Percentiles rank a stretch among this genome's conserved stretches.
Evolutionary conservation across 805 yeast genomes (phyloP).

Genomic region (Metschnikowia cubensis): DNA sequence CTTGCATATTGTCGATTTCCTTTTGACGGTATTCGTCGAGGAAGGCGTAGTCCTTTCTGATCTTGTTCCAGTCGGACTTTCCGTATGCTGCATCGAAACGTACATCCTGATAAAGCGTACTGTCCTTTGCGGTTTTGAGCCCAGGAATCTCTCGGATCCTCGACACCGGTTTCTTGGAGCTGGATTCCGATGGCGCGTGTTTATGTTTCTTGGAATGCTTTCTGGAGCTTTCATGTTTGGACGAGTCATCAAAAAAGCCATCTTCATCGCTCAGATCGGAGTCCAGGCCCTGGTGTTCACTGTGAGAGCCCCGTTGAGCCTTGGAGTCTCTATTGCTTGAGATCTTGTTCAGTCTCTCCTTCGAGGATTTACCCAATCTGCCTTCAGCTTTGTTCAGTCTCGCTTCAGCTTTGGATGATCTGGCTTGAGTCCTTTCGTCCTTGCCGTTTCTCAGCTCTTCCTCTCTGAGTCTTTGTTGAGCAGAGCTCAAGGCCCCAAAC

Average conservation of each 20-base stretch:
- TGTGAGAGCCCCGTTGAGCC: conserved; percentile 10
- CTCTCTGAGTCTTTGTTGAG: conserved; percentile 46
- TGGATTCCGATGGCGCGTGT: conserved; percentile 84
- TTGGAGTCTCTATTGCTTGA: conserved; percentile 13
- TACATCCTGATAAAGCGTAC: conserved; percentile 65
- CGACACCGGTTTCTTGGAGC: conserved; percentile 69
- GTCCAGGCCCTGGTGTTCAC: conserved; percentile 14
- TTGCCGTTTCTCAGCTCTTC: conserved; percentile 15
- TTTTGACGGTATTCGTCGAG: conserved; percentile 78
- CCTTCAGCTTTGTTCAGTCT: too few species aligned
- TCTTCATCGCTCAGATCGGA: conserved; percentile 15
- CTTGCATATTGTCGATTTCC: conserved; percentile 62
- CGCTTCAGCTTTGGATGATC: conserved; percentile 4
- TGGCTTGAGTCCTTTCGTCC: neutral
- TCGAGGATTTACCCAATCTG: too few species aligned
- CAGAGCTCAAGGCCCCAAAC: conserved; percentile 60
- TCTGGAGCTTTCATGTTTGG: conserved; percentile 1
- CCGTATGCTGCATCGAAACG: conserved; percentile 91
- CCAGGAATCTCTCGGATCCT: conserved; percentile 75
- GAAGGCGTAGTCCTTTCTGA: conserved; percentile 77
- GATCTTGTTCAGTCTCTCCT: too few species aligned
- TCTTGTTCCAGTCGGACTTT: conserved; percentile 62
- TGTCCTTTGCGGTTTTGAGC: conserved; percentile 34
- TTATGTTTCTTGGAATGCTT: conserved; percentile 44
- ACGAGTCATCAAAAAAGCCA: conserved; percentile 8